Base-by-base conservation (phyloP, 495 filamentous ascomycete species). In the Penicillium longicatenatum region DNA sequence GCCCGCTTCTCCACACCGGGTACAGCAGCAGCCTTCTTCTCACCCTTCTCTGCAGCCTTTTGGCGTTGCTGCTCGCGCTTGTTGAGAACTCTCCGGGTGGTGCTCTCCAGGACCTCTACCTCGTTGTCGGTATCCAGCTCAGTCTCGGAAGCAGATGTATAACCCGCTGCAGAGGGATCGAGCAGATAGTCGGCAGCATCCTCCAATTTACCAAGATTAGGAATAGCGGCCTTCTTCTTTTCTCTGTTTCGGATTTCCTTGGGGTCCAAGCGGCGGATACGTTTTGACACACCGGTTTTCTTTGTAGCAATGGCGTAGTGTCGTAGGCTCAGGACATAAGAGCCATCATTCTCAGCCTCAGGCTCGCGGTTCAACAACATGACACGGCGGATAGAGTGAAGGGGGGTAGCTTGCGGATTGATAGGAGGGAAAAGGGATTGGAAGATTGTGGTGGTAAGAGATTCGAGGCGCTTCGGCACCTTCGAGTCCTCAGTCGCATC, bases 181-280 rank as follows among this genome's bases (percentile, higher is more conserved):
- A 97, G 87, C 64, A 99, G 87, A 65, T 93, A 99, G 68, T 99
- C 95, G 3, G 94, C 89, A 16, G 97, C 93, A 76, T 99, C 95
- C 59, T 92, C 85, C 9, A 98, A 78, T 64, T 89, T 92, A 20
- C 92, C 89, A 0, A 99, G 79, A 69, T 99, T 95, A 6, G 95
- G 95, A 17, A 98, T 74, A 12, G 82, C 84, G 1, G 77, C 67
- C 64, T 82, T 85, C 55, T 85, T 85, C 69, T 86, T 87, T 55
- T 88, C 84, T 47, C 80, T 78, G 57, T 82, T 82, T 46, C 82
- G 82, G 39, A 84, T 74, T 68, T 95, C 89, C n/a, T 93, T 92
- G n/a, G 89, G 88, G 59, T 96, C 89, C 30, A 99, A 74, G 37
- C 93, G 84, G 26, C 91, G 85, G 17, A 99, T 83, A 3, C 86